Base-by-base conservation (phyloP, 2,329 filamentous ascomycete species). In the Apiospora koreana region DNA sequence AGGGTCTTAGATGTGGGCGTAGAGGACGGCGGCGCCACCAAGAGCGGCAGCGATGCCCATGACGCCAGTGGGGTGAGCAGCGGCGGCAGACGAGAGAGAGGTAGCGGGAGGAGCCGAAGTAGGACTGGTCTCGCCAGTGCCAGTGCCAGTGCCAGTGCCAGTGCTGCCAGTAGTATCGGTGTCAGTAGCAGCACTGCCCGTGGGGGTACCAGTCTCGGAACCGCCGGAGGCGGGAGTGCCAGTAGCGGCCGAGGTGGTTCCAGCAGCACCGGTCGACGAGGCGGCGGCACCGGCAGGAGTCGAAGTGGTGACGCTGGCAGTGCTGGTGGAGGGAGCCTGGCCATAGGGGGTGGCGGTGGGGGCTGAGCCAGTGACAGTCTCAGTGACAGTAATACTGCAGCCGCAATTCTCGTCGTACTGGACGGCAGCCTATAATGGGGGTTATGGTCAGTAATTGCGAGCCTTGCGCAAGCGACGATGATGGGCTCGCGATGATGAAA, bases 381-480 rank as follows among this genome's bases (percentile, higher is more conserved):
- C 50, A 48, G 70, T 72, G 68, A 72, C 73, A 69, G 73, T 74
- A 74, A 75, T 76, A 58, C 71, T 72, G 69, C 75, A 73, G 58
- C 72, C 73, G 16, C 68, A 72, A 48, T 75, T 74, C 72, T 75
- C 69, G 64, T 69, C 50, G 50, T n/a, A 42, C 41, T 68, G 38
- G 66, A 48, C 48, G 64, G 66, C n/a, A 41, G 69, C 65, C 69
- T 69, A 25, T 1, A 7, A 12, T 31, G 14, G 16, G 23, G 10
- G 16, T 35, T 18, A 35, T 65, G n/a, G 25, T 67, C 65, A 64
- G n/a, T 12, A 67, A 42, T 25, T n/a, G 16, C 43, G 23, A 28
- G 58, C 18, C 12, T 38, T 21, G 25, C 28, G 18, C 9, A 3
- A 10, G 18, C 12, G 28, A n/a, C n/a, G n/a, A n/a, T n/a, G n/a